Percentiles rank a stretch among this genome's conserved stretches.
phyloP scores from a whole-genome alignment of 805 yeast species.

The Candida pseudoglaebosa region DNA sequence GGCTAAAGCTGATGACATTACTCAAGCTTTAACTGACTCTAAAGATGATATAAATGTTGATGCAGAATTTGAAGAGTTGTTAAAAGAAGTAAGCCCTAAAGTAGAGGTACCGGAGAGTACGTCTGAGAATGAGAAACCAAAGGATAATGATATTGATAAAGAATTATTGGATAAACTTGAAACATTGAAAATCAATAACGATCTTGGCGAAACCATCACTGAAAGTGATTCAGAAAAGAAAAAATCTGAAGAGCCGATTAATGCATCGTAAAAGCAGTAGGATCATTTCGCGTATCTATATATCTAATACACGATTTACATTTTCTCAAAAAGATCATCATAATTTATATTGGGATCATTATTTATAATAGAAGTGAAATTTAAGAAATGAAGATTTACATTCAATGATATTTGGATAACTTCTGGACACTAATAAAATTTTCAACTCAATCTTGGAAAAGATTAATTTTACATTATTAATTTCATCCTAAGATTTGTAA shows the following conservation, averaged over 20 bases:
- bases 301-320: background rate
- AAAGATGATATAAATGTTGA: conserved; percentile 26
- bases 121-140: conserved; percentile 5
- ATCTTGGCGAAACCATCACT: no score
- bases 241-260: no score
- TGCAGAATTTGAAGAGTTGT: conserved; percentile 23
- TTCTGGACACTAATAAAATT: background rate
- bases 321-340: background rate
- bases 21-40: conserved; percentile 17
- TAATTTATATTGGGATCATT: background rate
- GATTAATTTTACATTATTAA: background rate
- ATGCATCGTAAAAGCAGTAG: no score
- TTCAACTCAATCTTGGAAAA: background rate
- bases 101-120: no score
- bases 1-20: conserved; percentile 22
- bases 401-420: background rate
- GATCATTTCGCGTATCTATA: no score
- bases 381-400: conserved; percentile 1
- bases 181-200: conserved; percentile 4
- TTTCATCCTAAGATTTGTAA: conserved; percentile 47
- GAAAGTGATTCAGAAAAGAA: background rate
- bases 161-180: conserved; percentile 5
- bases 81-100: conserved; percentile 15
- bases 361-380: background rate
- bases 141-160: conserved; percentile 1